These are phyloP conservation scores for Ceratocystis destructans DNA, from an alignment of 2,329 filamentous ascomycete species.

Conservation along the genomic window DNA sequence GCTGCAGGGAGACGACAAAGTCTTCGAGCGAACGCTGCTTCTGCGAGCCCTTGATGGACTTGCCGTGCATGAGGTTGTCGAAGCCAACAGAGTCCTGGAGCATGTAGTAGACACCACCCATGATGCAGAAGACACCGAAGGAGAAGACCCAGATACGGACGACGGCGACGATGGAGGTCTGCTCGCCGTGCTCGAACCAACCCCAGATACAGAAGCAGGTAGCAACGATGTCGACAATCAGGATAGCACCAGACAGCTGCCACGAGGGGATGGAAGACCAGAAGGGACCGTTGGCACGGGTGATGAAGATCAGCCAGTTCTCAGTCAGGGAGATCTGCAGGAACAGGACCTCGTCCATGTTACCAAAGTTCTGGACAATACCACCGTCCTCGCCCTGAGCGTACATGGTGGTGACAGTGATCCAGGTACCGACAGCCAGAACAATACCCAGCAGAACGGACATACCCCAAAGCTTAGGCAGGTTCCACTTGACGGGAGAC, in stretches of 20 bases:
- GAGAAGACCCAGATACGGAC: conserved; percentile 87
- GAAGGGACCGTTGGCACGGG: conserved; percentile 81
- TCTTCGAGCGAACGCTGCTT: conserved; percentile 80
- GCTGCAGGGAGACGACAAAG: conserved; percentile 81
- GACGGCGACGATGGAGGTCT: conserved; percentile 68
- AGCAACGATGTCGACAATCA: conserved; percentile 69
- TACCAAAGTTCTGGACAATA: conserved; percentile 82
- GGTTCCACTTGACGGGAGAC: conserved; percentile 85
- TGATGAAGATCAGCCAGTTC: conserved; percentile 96
- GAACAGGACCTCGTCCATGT: conserved; percentile 70
- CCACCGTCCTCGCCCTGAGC: conserved; percentile 50
- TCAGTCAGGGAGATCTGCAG: conserved; percentile 81
- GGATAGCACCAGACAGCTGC: conserved; percentile 65
- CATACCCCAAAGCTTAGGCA: conserved; percentile 84
- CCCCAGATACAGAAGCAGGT: conserved; percentile 79
- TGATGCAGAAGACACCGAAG: conserved; percentile 74
- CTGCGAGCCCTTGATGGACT: conserved; percentile 65
- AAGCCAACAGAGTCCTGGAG: conserved; percentile 70
- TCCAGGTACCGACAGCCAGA: conserved; percentile 74
- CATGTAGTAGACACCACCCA: conserved; percentile 61
- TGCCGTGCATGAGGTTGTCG: conserved; percentile 88
- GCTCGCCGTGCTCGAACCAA: conserved; percentile 52
- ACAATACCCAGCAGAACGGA: conserved; percentile 70
- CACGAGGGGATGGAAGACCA: conserved; percentile 82
- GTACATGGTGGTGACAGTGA: conserved; percentile 77